Evolutionary conservation across 2,329 filamentous ascomycete genomes (phyloP).

Genomic region (Microsporum ferrugineum): DNA sequence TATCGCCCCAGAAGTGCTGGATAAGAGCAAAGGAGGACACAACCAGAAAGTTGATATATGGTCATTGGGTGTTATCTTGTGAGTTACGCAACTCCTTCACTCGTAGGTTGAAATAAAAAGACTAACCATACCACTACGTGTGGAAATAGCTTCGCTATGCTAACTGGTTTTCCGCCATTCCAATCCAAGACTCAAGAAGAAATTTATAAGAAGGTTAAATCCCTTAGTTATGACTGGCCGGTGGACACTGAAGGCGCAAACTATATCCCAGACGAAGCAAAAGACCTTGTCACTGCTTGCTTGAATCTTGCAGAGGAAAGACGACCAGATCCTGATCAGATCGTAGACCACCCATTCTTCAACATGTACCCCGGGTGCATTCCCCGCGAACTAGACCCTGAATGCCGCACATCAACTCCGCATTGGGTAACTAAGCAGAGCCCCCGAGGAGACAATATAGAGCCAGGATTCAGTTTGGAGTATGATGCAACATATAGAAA

Average conservation of each 20-base stretch:
- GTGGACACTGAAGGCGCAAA: slow-evolving; percentile 34
- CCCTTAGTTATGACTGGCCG: slow-evolving; percentile 40
- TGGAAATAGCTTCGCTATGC: slow-evolving; percentile 67
- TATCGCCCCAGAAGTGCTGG: slow-evolving; percentile 90
- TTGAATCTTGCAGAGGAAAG: slow-evolving; percentile 39
- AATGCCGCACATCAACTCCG: slow-evolving; percentile 30
- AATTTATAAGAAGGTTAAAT: slow-evolving; percentile 41
- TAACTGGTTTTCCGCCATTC: slow-evolving; percentile 91
- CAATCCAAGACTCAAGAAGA: slow-evolving; percentile 57
- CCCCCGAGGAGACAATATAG: slow-evolving; percentile 37
- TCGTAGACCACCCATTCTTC: slow-evolving; percentile 41
- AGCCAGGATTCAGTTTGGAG: slow-evolving; percentile 34
- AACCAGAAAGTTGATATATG: slow-evolving; percentile 98
- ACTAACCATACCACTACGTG: slow-evolving; percentile 13
- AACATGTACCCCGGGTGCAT: slow-evolving; percentile 40
- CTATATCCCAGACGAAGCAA: slow-evolving; percentile 40
- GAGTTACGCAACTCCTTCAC: slow-evolving; percentile 26
- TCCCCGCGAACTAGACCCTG: slow-evolving; percentile 32
- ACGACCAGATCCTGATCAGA: slow-evolving; percentile 39
- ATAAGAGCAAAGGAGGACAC: slow-evolving; percentile 87
- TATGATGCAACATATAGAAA: slow-evolving; percentile 29
- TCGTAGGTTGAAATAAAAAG: neutral
- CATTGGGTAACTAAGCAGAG: slow-evolving; percentile 32
- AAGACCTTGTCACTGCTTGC: slow-evolving; percentile 37
- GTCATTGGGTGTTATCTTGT: slow-evolving; percentile 96